Evolutionary conservation across 2,329 filamentous ascomycete species (phyloP).

Genomic region (Eurotiales sp.): DNA sequence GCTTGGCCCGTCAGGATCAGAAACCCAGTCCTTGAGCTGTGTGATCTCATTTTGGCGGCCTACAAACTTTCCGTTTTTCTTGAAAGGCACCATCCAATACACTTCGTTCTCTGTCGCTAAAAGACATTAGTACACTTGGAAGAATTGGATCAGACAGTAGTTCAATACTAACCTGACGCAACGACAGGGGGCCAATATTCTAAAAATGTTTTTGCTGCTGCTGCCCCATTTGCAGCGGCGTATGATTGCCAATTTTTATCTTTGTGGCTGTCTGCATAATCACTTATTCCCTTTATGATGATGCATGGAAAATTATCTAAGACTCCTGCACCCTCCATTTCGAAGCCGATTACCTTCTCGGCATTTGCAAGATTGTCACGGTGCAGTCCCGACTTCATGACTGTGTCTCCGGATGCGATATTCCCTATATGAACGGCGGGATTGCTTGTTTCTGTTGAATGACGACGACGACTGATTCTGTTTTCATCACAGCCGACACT

Average conservation of each 20-base stretch:
- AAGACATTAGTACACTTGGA: too few relatives aligned
- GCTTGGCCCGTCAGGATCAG: too few relatives aligned
- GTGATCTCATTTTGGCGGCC: too few relatives aligned
- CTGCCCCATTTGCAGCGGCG: constrained; percentile 27
- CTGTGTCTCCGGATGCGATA: neutral
- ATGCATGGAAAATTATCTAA: constrained; percentile 31
- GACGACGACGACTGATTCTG: neutral
- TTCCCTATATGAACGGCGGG: neutral
- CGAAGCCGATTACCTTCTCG: constrained; percentile 19
- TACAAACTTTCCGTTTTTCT: too few relatives aligned
- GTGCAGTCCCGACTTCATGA: neutral
- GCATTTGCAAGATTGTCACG: neutral
- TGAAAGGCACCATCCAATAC: too few relatives aligned
- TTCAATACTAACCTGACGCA: too few relatives aligned
- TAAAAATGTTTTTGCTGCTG: constrained; percentile 16
- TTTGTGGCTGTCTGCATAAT: constrained; percentile 36
- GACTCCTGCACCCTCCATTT: constrained; percentile 26
- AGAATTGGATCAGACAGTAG: too few relatives aligned
- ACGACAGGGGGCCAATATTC: too few relatives aligned
- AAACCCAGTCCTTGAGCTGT: too few relatives aligned
- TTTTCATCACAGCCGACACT: neutral
- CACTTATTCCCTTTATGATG: constrained; percentile 35
- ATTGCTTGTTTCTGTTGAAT: neutral
- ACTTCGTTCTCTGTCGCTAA: too few relatives aligned
- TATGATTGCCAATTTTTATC: constrained; percentile 34